Evolutionary conservation across 1,284 basidiomycete genomes (phyloP).

Genomic region (Ganoderma meredithae): DNA sequence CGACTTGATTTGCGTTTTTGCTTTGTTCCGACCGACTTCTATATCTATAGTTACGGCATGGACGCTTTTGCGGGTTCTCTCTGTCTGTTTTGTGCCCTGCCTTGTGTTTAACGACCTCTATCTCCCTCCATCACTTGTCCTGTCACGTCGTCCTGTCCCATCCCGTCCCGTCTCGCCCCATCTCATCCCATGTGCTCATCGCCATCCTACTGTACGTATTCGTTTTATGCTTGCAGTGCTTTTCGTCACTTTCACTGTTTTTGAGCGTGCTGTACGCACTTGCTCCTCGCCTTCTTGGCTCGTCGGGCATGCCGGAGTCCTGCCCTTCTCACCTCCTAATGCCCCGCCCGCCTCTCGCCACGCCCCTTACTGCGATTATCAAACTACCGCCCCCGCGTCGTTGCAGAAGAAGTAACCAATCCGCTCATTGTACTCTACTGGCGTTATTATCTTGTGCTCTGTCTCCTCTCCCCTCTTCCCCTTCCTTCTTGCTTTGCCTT

Average conservation of each 20-base stretch:
- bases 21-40: constrained; percentile 12
- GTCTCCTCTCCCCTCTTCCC: constrained; percentile 13
- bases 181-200: not conserved
- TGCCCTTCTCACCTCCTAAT: not conserved
- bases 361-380: constrained; percentile 3
- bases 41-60: constrained; percentile 31
- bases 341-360: not conserved
- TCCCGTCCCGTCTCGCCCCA: not conserved
- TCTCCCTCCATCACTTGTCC: not conserved
- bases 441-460: constrained; percentile 18
- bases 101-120: constrained; percentile 21
- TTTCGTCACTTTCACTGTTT: constrained; percentile 1
- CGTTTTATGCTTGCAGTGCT: constrained; percentile 22
- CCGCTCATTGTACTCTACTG: constrained; percentile 22
- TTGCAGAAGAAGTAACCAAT: constrained; percentile 20
- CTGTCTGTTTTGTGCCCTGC: constrained; percentile 20
- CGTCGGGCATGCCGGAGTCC: not conserved
- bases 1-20: not conserved
- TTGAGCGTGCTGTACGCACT: constrained; percentile 22
- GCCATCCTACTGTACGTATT: constrained; percentile 13
- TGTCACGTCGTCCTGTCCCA: not conserved
- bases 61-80: constrained; percentile 32
- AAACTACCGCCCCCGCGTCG: constrained; percentile 7
- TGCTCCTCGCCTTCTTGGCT: not conserved
- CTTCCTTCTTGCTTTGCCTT: not conserved